Evolutionary conservation across 73 alveolate genomes (phyloP), one percentile per base, ranked within the genome.

Genomic region (Urostyla sp.): DNA sequence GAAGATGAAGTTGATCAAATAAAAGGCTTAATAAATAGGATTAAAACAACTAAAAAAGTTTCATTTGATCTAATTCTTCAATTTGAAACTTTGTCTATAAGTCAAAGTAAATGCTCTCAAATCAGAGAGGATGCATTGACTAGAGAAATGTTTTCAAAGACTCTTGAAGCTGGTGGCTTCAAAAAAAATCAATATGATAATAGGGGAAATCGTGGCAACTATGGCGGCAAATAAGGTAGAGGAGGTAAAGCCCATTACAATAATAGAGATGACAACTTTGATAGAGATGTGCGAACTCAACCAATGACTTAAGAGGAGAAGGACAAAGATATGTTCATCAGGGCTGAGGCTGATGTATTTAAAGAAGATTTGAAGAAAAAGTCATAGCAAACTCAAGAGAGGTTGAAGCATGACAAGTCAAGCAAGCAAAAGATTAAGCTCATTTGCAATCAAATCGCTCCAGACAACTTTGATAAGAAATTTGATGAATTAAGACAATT

Each of bases 401-500:
- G 44, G 44, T 43, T 60, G 4, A 63, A 46, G 26, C 50, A 30
- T 18, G 79, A 63, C 1, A 63, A 63, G 60, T 23, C 37, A 43
- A 46, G 37, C 13, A n/a, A 7, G 20, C 30, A 63, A 21, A 2
- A 63, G 56, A 59, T 59, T 32, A 24, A 13, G 10, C 56, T 59
- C 43, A 59, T 59, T 34, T 13, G 38, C 57, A 59, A 59, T 27
- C 34, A 32, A 8, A 59, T 59, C 30, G 13, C 54, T 18, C 76
- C 76, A 24, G 48, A 59, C 56, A 59, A 59, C 30, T 59, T 59
- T 36, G 57, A 59, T 5, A 59, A 59, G 76, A 59, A 59, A 32
- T 59, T 59, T 34, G 8, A 28, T 10, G 76, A 59, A 34, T 56
- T 59, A 15, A 35, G 61, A 24, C 27, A 15, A 1, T 31, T 8